Evolutionary conservation across 345 rosid genomes (phyloP), one percentile per base, ranked within the genome.

Genomic region (Pistacia vera): DNA sequence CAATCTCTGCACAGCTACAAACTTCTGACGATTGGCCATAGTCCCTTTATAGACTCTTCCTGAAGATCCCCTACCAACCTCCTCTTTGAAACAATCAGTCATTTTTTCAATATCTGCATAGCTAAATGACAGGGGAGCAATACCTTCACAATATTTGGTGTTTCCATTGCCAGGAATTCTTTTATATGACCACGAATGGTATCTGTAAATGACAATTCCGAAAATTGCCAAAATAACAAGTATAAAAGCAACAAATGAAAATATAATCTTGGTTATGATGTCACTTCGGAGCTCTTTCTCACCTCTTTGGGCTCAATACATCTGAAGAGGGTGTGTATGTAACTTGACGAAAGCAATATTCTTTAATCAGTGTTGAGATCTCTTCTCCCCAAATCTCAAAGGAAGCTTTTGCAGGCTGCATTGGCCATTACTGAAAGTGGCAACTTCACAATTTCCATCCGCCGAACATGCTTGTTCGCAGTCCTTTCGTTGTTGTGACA

Each of bases 401-500:
- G 84, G 88, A 36, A 83, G 80, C 68, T 68, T 63, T 52, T 76
- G 84, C 73, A 70, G 74, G 2, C 11, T 73, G 68, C 86, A 76
- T 11, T 58, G 11, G 13, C 69, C 57, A 12, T 48, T 20, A 0
- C 4, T 66, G 36, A 30, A 83, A 81, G 63, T 0, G 79, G 79
- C 85, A 11, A 75, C 87, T 68, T 84, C 75, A 16, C 86, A 84
- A 61, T 72, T 76, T 17, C 81, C 77, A 41, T 84, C 81, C 28
- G 58, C 74, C 56, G 66, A 35, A 46, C 83, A 83, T 8, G 79
- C 83, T 63, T 70, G 28, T 4, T 3, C 0, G 11, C 84, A 84
- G 2, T 66, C 67, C 79, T 20, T 73, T 63, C 2, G n/a, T 52
- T 52, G 52, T 22, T 41, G 16, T 0, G 60, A 8, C 16, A 68